Evolutionary conservation across 2,329 filamentous ascomycete genomes (phyloP).

Genomic region (Sclerotinia minor): DNA sequence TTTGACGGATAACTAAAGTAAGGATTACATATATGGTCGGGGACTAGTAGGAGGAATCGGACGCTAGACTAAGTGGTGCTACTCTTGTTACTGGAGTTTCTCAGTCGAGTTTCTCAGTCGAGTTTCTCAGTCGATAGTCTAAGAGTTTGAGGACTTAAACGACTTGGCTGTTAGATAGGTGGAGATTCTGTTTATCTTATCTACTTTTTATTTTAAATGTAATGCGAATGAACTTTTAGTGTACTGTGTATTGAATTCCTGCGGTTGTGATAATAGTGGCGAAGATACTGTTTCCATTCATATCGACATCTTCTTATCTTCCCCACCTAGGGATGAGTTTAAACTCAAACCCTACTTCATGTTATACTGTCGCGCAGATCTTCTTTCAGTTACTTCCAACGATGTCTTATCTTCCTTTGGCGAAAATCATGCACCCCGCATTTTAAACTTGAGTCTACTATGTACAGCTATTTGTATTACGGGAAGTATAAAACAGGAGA

Average conservation of each 20-base stretch:
- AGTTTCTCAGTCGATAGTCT: too few species aligned
- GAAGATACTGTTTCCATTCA: background rate
- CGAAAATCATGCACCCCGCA: background rate
- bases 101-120: too few species aligned
- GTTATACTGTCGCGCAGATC: background rate
- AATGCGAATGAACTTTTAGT: too few species aligned
- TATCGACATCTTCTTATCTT: background rate
- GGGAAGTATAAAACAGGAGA: too few species aligned
- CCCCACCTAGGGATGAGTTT: background rate
- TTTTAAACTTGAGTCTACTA: background rate
- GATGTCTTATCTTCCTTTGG: background rate
- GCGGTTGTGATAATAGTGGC: too few species aligned
- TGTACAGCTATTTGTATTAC: background rate
- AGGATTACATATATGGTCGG: background rate
- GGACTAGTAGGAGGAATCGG: background rate
- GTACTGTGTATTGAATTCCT: too few species aligned
- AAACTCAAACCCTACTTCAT: background rate
- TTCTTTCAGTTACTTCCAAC: background rate
- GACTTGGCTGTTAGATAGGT: too few species aligned
- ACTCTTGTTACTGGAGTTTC: too few species aligned
- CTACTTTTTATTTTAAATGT: too few species aligned
- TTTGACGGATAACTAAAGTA: background rate
- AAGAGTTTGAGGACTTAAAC: too few species aligned
- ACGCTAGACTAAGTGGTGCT: background rate
- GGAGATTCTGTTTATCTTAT: too few species aligned